Percentiles rank a stretch among this genome's conserved stretches.
phyloP scores from a whole-genome alignment of 2,329 filamentous ascomycete genomes.

The Talaromyces rugulosus region DNA sequence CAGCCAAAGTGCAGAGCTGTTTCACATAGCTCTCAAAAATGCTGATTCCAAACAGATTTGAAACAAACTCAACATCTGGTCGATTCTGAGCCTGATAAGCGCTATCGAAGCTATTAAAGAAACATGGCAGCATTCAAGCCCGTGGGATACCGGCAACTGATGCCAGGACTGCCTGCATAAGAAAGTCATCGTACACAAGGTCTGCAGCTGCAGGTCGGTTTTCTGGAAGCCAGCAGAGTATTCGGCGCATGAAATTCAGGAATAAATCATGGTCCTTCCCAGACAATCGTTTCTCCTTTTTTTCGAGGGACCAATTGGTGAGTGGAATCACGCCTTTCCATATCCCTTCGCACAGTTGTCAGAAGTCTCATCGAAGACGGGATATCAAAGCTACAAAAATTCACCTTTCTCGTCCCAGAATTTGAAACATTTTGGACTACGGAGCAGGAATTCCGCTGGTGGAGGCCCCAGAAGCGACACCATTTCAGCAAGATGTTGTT shows the following conservation, averaged over 20 bases:
- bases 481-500: slow-evolving; percentile 17
- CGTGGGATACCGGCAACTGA: no score
- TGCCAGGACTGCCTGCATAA: slow-evolving; percentile 11
- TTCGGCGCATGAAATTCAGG: slow-evolving; percentile 1
- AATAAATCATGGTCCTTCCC: slow-evolving; percentile 1
- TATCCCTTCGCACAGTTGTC: not conserved
- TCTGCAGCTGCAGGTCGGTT: slow-evolving; percentile 3
- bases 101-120: no score
- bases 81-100: no score
- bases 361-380: not conserved
- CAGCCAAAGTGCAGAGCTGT: no score
- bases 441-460: slow-evolving; percentile 8
- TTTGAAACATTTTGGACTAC: slow-evolving; percentile 3
- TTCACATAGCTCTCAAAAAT: no score
- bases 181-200: slow-evolving; percentile 14
- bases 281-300: slow-evolving; percentile 1
- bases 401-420: slow-evolving; percentile 16
- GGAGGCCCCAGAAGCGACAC: slow-evolving; percentile 14
- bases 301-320: not conserved
- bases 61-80: no score
- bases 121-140: no score
- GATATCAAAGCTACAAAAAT: not conserved
- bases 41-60: no score
- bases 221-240: slow-evolving; percentile 5
- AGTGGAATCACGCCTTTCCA: slow-evolving; percentile 5